Conservation (phyloP, 108 stramenopile genomes). For the Fistulifera solaris region DNA sequence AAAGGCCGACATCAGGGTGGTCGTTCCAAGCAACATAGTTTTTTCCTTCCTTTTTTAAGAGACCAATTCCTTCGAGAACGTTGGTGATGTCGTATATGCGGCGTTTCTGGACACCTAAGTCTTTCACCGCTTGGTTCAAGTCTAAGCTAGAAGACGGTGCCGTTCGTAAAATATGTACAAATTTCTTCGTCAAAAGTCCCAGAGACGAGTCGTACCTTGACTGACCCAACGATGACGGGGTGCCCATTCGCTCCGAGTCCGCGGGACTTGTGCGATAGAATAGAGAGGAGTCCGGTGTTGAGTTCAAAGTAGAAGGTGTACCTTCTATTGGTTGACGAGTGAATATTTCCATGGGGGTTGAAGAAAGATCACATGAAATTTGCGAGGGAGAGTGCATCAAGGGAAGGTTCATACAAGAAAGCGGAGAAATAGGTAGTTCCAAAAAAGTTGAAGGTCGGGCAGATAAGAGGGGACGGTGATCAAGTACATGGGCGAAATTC, state of each 20-base stretch:
- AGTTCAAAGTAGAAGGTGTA: not conserved
- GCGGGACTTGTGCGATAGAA: conserved; percentile 9
- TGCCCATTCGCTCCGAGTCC: conserved; percentile 16
- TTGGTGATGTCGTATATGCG: conserved; percentile 95
- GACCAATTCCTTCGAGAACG: conserved; percentile 76
- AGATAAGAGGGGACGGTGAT: not conserved
- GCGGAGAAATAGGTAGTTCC: not conserved
- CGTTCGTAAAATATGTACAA: conserved; percentile 62
- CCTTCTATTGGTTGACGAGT: conserved; percentile 14
- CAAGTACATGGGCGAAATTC: conserved; percentile 15
- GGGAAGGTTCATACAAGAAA: not conserved
- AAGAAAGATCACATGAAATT: conserved; percentile 1
- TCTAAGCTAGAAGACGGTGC: conserved; percentile 62
- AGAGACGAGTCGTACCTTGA: conserved; percentile 82
- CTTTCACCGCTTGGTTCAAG: conserved; percentile 79
- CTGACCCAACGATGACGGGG: conserved; percentile 25
- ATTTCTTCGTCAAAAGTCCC: conserved; percentile 85
- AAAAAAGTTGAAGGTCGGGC: not conserved
- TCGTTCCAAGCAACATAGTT: conserved; percentile 86
- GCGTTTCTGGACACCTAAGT: conserved; percentile 84
- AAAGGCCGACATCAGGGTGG: conserved; percentile 14
- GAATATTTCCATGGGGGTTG: conserved; percentile 1
- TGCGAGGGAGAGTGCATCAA: conserved; percentile 5
- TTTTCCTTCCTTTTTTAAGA: conserved; percentile 69
- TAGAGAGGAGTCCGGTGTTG: conserved; percentile 4